These are phyloP conservation scores for Umbellularia californica DNA, from an alignment of 164 flowering plant genomes.

Conservation along the genomic window DNA sequence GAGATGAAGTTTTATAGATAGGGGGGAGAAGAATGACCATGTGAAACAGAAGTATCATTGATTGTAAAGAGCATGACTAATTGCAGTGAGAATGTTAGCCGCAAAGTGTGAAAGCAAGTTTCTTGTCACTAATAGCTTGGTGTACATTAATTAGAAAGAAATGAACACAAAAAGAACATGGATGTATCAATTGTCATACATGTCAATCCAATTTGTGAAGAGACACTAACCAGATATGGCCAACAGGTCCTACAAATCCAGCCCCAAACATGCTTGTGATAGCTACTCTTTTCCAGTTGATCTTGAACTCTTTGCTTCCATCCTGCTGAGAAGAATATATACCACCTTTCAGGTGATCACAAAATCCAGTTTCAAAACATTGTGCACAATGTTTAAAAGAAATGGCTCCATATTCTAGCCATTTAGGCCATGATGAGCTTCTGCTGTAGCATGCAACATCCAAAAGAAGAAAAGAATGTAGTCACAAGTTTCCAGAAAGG, in stretches of 20 bases:
- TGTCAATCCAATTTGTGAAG: no score
- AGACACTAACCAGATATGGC: conserved; percentile 73
- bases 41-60: no score
- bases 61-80: no score
- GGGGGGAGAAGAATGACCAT: no score
- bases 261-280: conserved; percentile 82
- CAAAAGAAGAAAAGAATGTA: no score
- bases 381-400: neutral
- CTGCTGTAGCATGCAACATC: no score
- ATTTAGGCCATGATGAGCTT: neutral
- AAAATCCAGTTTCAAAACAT: neutral
- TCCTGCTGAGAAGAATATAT: conserved; percentile 29
- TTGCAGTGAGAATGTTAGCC: no score
- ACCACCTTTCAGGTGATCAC: neutral
- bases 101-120: no score
- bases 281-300: conserved; percentile 82
- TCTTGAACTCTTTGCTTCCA: conserved; percentile 37
- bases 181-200: neutral
- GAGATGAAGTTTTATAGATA: no score
- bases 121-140: no score
- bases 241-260: conserved; percentile 90
- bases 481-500: no score
- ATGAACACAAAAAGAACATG: neutral
- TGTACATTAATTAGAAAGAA: no score
- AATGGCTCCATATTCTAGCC: neutral